Evolutionary conservation across 352 stramenopile genomes (phyloP), one percentile per base, ranked within the genome.

Genomic region (Pythium apleroticum): DNA sequence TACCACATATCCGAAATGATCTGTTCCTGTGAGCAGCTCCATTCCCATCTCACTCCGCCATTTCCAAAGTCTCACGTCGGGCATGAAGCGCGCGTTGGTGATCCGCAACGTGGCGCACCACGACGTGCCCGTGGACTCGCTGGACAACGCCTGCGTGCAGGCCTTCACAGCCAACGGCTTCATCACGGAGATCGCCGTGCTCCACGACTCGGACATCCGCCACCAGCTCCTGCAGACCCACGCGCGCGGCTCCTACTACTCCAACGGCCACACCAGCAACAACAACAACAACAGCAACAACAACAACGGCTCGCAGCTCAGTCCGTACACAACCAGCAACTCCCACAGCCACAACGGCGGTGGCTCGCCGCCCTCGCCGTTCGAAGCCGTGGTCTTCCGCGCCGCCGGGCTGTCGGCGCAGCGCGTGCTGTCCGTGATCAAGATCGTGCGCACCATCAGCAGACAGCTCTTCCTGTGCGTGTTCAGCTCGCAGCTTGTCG

Each of bases 381-480:
- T 90, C 45, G 84, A 91, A 41, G 77, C 73, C 24, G 81, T 93
- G 52, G 48, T 92, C 0, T 81, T 92, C 57, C 84, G 84, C 50
- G 80, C 84, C 6, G 76, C 76, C 4, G 84, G 81, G 9, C 67
- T 92, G 27, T 72, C 84, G 8, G 66, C 80, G 52, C 65, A 65
- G 31, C 78, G 75, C 5, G 70, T 93, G 41, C 77, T 82, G 30
- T 56, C 79, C 8, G 57, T 91, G 27, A 54, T 95, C 41, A 81
- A 84, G 45, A 68, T 75, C 49, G 73, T 93, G 39, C 84, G 81
- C 49, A 88, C 79, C 20, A 86, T 93, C 66, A 91, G 77, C 65
- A 77, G 76, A 52, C 84, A 95, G 79, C 80, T 95, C 65, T 95
- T 95, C 52, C 61, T 95, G n/a, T 93, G 84, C 48, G 80, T 93